Evolutionary conservation across 352 stramenopile species (phyloP).

Genomic region (Plasmopara muralis): DNA sequence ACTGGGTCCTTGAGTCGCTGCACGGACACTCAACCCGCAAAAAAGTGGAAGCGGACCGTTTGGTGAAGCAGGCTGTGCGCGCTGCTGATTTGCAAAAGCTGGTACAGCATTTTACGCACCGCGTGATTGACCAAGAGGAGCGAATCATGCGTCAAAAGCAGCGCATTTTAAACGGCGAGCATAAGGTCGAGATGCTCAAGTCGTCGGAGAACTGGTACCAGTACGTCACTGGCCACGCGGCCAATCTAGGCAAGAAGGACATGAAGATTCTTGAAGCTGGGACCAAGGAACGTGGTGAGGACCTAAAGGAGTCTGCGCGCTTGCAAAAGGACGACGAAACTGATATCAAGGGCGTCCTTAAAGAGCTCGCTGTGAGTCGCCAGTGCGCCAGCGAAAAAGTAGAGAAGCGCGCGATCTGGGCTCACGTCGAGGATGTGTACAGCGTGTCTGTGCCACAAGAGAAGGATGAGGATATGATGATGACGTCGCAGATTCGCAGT

Average conservation of each 20-base stretch:
- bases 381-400: conserved; percentile 69
- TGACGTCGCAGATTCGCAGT: conserved; percentile 85
- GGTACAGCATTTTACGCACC: conserved; percentile 86
- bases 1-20: conserved; percentile 79
- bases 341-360: conserved; percentile 68
- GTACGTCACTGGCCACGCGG: conserved; percentile 72
- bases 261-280: conserved; percentile 68
- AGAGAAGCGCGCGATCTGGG: conserved; percentile 82
- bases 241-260: conserved; percentile 80
- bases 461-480: conserved; percentile 90
- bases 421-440: conserved; percentile 81
- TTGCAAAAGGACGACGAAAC: conserved; percentile 80
- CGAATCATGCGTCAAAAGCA: conserved; percentile 88
- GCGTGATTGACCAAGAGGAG: conserved; percentile 86
- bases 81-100: conserved; percentile 81
- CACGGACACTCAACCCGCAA: conserved; percentile 84
- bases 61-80: conserved; percentile 78
- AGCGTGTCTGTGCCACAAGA: conserved; percentile 73
- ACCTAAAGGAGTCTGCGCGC: conserved; percentile 73
- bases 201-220: conserved; percentile 86
- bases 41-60: conserved; percentile 79
- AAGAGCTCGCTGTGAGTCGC: conserved; percentile 54
- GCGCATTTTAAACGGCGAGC: conserved; percentile 82
- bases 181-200: conserved; percentile 90
- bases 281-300: conserved; percentile 55